These are phyloP conservation scores for Pulveroboletus frians DNA, from an alignment of 768 basidiomycete genomes.

Conservation along the genomic window DNA sequence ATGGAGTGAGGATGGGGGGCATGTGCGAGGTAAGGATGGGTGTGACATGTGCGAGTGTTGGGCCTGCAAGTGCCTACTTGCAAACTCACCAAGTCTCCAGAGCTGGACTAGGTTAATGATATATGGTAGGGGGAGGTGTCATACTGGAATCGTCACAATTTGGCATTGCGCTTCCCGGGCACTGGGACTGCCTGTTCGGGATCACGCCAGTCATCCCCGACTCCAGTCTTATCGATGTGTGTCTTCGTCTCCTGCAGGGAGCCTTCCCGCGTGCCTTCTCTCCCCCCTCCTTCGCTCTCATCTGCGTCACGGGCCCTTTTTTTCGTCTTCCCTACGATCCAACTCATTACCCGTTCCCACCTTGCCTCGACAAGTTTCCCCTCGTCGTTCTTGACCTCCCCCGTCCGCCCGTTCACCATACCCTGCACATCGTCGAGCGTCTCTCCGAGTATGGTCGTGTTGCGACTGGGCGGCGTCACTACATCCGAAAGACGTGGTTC, in stretches of 20 bases:
- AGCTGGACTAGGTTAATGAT: too few species aligned
- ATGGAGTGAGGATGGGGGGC: too few species aligned
- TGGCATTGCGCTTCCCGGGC: constrained; percentile 16
- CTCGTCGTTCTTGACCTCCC: constrained; percentile 14
- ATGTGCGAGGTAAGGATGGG: too few species aligned
- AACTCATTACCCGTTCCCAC: constrained; percentile 11
- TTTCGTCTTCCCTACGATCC: constrained; percentile 4
- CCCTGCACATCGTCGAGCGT: constrained; percentile 19
- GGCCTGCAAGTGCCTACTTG: too few species aligned
- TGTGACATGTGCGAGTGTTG: too few species aligned
- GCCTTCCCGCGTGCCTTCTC: constrained; percentile 7
- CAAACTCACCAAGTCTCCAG: too few species aligned
- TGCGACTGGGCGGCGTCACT: not conserved
- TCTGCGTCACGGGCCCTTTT: not conserved
- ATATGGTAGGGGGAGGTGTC: too few species aligned
- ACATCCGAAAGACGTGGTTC: not conserved
- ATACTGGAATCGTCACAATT: constrained; percentile 13
- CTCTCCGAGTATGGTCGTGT: constrained; percentile 9
- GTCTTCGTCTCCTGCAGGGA: constrained; percentile 13
- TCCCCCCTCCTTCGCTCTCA: constrained; percentile 1
- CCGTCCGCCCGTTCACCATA: constrained; percentile 12
- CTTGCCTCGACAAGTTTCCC: constrained; percentile 17
- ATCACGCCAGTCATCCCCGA: constrained; percentile 4
- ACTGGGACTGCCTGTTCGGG: constrained; percentile 3
- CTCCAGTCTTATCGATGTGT: not conserved